Percentiles rank a stretch among this genome's conserved stretches.
Evolutionary conservation across 1,284 basidiomycete genomes (phyloP).

Genomic region (Singerocomus rubriflavus): DNA sequence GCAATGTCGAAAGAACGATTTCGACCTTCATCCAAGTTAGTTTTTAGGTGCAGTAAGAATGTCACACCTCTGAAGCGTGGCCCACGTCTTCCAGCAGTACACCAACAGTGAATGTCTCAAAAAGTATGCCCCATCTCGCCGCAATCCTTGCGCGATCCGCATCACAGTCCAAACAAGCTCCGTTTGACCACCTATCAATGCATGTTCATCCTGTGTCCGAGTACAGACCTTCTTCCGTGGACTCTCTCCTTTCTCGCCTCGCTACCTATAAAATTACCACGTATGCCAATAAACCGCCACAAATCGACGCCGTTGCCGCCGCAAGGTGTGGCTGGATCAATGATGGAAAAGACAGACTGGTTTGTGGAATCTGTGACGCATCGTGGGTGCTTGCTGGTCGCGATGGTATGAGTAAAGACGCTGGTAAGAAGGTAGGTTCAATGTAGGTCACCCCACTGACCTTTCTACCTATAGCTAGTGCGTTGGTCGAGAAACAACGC

Average conservation of each 20-base stretch:
- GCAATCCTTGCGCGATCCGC: slow-evolving; percentile 65
- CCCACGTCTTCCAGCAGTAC: slow-evolving; percentile 10
- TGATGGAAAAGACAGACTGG: slow-evolving; percentile 69
- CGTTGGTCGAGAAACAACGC: slow-evolving; percentile 70
- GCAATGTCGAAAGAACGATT: slow-evolving; percentile 49
- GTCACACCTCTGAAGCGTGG: slow-evolving; percentile 14
- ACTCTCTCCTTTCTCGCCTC: slow-evolving; percentile 68
- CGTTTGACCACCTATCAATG: slow-evolving; percentile 35
- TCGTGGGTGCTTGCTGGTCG: slow-evolving; percentile 70
- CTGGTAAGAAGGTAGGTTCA: slow-evolving; percentile 54
- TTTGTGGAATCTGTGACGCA: slow-evolving; percentile 64
- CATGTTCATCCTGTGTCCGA: slow-evolving; percentile 46
- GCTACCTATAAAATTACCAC: slow-evolving; percentile 74
- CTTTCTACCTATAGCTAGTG: slow-evolving; percentile 44
- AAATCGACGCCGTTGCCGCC: slow-evolving; percentile 73
- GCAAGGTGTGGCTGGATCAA: slow-evolving; percentile 78
- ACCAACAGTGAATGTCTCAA: slow-evolving; percentile 39
- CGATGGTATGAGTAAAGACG: slow-evolving; percentile 67
- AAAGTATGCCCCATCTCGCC: slow-evolving; percentile 61
- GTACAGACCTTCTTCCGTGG: slow-evolving; percentile 72
- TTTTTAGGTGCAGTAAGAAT: slow-evolving; percentile 12
- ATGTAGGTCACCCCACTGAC: slow-evolving; percentile 16
- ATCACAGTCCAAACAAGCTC: slow-evolving; percentile 36
- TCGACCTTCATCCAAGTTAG: slow-evolving; percentile 36
- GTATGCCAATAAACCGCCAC: slow-evolving; percentile 70